Base-by-base conservation (phyloP, 2,329 filamentous ascomycete genomes). In the Penicillium sp. region DNA sequence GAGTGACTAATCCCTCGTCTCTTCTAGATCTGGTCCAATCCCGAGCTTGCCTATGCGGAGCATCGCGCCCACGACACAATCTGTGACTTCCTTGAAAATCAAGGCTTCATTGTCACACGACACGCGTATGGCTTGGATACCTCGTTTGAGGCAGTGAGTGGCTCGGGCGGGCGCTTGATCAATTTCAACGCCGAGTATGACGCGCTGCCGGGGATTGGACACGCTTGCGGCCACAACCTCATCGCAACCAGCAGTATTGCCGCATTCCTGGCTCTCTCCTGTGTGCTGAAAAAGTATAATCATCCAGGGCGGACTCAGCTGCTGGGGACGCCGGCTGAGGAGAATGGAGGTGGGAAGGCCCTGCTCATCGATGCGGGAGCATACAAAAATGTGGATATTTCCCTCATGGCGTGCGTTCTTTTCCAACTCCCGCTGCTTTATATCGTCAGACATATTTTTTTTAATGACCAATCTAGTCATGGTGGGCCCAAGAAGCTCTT, bases 121-220 rank as follows among this genome's bases (percentile, higher is more conserved):
- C 69, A 75, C 36, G 71, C 75, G 0, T 77, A 76, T 49, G 76
- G 72, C 2, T 48, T 80, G 0, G 61, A 68, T 7, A 80, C 77
- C 0, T 67, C 75, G 1, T 80, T 80, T 47, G 69, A 72, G 33
- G 72, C 68, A 8, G 60, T 68, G 10, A 59, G 60, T 32, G 73
- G 74, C 18, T 52, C 58, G 0, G 70, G 68, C 4, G 65, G 65
- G 0, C 53, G 57, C 1, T 25, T 65, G 15, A 49, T 68, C 33
- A 59, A 58, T 29, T 68, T 67, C 54, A 67, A 67, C 41, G 64
- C 63, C 1, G 67, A 70, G 53, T 69, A 78, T 50, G 66, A 70
- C 43, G 66, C 67, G 2, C 53, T 70, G 3, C 65, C 64, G 2
- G 62, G 42, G 0, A 65, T 69, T 8, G 67, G 66, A 3, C 65